Conservation (phyloP, 768 basidiomycete genomes). For the Boletus rufocinnamomeus region DNA sequence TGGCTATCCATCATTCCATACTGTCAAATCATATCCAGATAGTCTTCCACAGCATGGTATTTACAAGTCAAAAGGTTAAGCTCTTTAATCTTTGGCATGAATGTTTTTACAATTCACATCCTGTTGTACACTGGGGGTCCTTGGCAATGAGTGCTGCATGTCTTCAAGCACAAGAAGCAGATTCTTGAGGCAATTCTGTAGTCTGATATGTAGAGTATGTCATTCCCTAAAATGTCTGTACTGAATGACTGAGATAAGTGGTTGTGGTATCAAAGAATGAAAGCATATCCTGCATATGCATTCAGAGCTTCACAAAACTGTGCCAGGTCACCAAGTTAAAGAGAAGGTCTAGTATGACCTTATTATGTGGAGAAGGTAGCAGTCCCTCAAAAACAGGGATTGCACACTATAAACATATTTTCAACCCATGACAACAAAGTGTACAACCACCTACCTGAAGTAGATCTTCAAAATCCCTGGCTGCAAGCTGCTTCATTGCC, state of each 20-base stretch:
- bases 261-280: neutral
- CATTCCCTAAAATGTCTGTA: neutral
- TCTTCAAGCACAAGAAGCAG: neutral
- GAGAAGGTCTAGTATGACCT: neutral
- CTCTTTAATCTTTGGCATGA: slow-evolving; percentile 2
- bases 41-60: slow-evolving; percentile 17
- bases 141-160: neutral
- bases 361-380: neutral
- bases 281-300: neutral
- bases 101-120: too few relatives aligned
- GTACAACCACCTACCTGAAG: too few relatives aligned
- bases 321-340: neutral
- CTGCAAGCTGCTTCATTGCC: too few relatives aligned
- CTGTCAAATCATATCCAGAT: slow-evolving; percentile 1
- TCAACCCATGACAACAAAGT: neutral
- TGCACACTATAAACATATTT: neutral
- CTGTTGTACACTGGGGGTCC: neutral
- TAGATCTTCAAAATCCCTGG: too few relatives aligned
- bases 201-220: neutral
- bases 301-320: neutral
- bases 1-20: slow-evolving; percentile 41
- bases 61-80: slow-evolving; percentile 19
- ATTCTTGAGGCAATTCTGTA: neutral
- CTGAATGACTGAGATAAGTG: neutral
- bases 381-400: neutral